Base-by-base conservation (phyloP, 441 rosid species). In the Gossypium gossypioides region DNA sequence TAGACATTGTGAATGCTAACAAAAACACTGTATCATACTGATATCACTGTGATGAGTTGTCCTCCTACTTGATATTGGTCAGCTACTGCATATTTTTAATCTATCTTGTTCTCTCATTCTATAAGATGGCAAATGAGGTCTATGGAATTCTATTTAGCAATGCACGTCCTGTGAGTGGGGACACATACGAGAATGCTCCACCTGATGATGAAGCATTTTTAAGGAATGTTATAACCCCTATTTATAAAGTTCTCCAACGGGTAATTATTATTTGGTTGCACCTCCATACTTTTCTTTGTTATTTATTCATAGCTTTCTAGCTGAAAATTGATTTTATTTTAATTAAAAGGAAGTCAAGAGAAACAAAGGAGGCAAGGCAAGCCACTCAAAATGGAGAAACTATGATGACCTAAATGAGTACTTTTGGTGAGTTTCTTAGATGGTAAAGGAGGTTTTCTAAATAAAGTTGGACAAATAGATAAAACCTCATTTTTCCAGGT, bases 301-400 rank as follows among this genome's bases (percentile, higher is more conserved):
- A 25, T 60, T 58, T 54, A 73, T 48, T 68, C 46, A 37, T 42
- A 19, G 57, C 4, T 48, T 78, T 60, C n/a, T 65, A 13, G 57
- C 34, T 67, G 54, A 62, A 71, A 59, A 66, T 61, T 65, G 73
- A 69, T 78, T 71, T 52, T 77, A 48, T 12, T 80, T 80, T 76
- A 77, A 48, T 68, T 66, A 74, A 83, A 80, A 96, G 99, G 98
- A 96, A 88, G 91, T 81, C 58, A 82, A 66, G 82, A 88, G 91
- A 85, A 96, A 89, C 86, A 83, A 81, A 82, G 81, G 80, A 64
- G 97, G 97, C 76, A 91, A 79, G 77, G 95, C 89, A 66, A 93
- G 99, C 84, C 98, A 93, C 84, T 91, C 99, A 32, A 89, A 71
- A 83, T 96, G 99, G 99, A 96, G 99, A 83, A 96, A 96, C 75